Conservation (phyloP, 2,329 filamentous ascomycete genomes). For the Whalleya microplaca region DNA sequence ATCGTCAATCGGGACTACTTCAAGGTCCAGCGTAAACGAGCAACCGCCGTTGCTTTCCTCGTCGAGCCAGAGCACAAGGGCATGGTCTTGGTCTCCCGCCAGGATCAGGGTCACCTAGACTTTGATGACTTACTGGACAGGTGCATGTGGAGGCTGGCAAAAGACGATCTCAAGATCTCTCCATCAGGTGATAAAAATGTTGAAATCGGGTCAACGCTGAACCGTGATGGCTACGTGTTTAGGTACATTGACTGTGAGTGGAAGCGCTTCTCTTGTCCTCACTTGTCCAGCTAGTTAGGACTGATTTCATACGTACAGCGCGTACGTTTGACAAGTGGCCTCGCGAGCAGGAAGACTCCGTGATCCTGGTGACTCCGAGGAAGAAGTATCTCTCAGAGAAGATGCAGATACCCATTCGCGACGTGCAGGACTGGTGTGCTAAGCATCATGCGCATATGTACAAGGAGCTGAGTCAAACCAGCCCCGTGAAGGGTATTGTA, state of each 20-base stretch:
- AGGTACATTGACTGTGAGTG: conserved; percentile 1
- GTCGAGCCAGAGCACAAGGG: background rate
- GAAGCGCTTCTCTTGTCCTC: background rate
- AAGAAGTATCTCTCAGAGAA: background rate
- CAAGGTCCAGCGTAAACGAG: background rate
- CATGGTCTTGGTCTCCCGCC: background rate
- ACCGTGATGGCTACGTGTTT: background rate
- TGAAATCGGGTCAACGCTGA: background rate
- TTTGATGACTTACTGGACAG: background rate
- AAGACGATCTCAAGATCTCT: background rate
- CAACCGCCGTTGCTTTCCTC: background rate
- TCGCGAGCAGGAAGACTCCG: background rate
- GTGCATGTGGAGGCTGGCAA: background rate
- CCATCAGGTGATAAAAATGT: background rate
- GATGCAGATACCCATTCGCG: background rate
- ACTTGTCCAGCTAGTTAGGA: background rate
- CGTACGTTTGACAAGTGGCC: background rate
- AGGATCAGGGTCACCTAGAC: background rate
- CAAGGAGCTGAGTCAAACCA: background rate
- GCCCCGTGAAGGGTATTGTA: background rate
- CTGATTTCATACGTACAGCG: background rate
- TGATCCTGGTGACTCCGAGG: background rate
- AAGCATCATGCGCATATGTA: background rate
- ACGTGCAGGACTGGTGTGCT: background rate
- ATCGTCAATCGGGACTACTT: background rate